These are phyloP conservation scores for Corymbia maculata DNA, from an alignment of 345 rosid genomes.

Conservation along the genomic window DNA sequence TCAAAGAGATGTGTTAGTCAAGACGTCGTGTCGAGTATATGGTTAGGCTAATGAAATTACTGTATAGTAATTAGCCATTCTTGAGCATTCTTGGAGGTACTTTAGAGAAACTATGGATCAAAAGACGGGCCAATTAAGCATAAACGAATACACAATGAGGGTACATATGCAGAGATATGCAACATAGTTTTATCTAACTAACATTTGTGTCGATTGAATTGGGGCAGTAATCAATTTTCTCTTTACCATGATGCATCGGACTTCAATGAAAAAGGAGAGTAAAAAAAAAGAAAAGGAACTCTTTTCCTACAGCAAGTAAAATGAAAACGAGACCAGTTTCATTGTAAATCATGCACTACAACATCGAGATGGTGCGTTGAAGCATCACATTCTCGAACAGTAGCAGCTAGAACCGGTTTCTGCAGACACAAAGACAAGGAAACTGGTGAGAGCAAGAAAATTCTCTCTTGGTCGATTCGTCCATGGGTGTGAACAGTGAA, in stretches of 20 bases:
- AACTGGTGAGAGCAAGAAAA: background rate
- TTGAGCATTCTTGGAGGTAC: background rate
- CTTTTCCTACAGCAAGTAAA: background rate
- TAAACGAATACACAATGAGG: background rate
- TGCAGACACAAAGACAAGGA: background rate
- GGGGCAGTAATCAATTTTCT: background rate
- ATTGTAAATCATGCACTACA: background rate
- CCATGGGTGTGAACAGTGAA: background rate
- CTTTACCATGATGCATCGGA: background rate
- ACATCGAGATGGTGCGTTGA: background rate
- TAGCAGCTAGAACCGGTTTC: background rate
- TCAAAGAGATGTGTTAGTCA: background rate
- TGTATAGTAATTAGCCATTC: background rate
- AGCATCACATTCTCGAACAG: background rate
- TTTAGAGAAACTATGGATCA: background rate
- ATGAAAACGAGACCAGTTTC: background rate
- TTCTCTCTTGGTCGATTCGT: background rate
- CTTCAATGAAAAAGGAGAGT: background rate
- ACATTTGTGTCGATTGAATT: background rate
- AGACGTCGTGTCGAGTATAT: background rate
- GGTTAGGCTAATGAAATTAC: background rate
- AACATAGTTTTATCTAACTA: background rate
- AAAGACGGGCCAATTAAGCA: background rate
- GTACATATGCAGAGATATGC: background rate
- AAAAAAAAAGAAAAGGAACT: background rate